Percentiles rank a stretch among this genome's conserved stretches.
Conservation (phyloP, 2,329 filamentous ascomycete genomes). For the Penicillium frequentans region DNA sequence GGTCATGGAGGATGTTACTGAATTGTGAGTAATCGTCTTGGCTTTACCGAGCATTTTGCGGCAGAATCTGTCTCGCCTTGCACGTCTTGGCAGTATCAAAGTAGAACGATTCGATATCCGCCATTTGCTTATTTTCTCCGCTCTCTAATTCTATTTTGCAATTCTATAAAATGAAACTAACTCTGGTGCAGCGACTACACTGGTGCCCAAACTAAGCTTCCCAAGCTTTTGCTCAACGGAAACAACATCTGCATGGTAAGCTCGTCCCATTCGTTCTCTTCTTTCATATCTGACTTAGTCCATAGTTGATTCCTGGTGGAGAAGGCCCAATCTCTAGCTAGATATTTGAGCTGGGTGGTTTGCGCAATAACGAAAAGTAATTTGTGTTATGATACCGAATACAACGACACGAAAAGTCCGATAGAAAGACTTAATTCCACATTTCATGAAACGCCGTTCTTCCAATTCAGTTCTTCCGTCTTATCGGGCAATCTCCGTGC, state of each 20-base stretch:
- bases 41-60: not conserved
- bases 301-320: conserved; percentile 73
- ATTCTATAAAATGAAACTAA: conserved; percentile 15
- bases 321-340: conserved; percentile 60
- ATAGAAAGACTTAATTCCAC: conserved; percentile 16
- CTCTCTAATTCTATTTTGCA: not conserved
- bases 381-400: conserved; percentile 27
- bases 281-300: conserved; percentile 8
- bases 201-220: conserved; percentile 81
- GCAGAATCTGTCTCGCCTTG: not conserved
- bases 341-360: conserved; percentile 1
- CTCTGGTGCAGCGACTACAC: conserved; percentile 72
- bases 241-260: conserved; percentile 99
- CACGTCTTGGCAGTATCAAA: not conserved
- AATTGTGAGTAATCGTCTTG: conserved; percentile 66
- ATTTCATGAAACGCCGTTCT: not conserved
- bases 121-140: not conserved
- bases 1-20: conserved; percentile 95
- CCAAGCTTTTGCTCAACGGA: conserved; percentile 93
- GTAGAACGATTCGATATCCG: not conserved
- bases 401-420: conserved; percentile 20
- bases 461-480: not conserved
- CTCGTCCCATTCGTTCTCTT: not conserved
- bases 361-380: conserved; percentile 19
- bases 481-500: not conserved